phyloP scores from a whole-genome alignment of 805 yeast genomes.

The Kluyveromyces dobzhanskii region DNA sequence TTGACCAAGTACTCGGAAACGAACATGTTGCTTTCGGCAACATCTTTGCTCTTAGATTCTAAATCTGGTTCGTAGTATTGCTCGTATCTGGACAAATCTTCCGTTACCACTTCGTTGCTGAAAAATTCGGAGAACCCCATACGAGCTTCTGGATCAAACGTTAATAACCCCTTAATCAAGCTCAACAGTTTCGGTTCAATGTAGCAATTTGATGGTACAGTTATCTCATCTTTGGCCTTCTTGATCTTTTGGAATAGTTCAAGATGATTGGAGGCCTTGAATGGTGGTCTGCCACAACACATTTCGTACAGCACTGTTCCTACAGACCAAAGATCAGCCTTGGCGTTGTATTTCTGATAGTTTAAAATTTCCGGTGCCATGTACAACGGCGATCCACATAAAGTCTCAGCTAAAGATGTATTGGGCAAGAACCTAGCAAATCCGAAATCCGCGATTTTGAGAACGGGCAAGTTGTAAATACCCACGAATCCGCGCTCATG shows the following conservation, averaged over 20 bases:
- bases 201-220: constrained; percentile 62
- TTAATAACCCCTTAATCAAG: constrained; percentile 67
- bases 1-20: constrained; percentile 68
- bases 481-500: constrained; percentile 58
- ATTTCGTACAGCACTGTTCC: constrained; percentile 95
- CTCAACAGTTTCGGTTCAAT: constrained; percentile 57
- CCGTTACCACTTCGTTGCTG: constrained; percentile 54
- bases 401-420: constrained; percentile 90
- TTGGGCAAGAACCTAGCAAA: constrained; percentile 92
- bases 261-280: constrained; percentile 86
- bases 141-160: constrained; percentile 79
- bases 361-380: constrained; percentile 98
- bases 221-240: constrained; percentile 65
- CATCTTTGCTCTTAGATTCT: constrained; percentile 49
- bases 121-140: constrained; percentile 87
- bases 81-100: constrained; percentile 36
- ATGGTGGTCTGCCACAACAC: constrained; percentile 96
- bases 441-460: constrained; percentile 95
- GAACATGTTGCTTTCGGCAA: constrained; percentile 66
- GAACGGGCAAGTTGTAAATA: constrained; percentile 77
- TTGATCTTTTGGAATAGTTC: constrained; percentile 84
- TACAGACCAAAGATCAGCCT: constrained; percentile 96
- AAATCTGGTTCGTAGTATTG: constrained; percentile 41
- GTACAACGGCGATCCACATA: constrained; percentile 95
- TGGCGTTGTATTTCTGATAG: constrained; percentile 92